A percentile compares a stretch with the other conserved stretches of the same genome.
phyloP scores from a whole-genome alignment of 306 rosid genomes.

The Bauhinia variegata region DNA sequence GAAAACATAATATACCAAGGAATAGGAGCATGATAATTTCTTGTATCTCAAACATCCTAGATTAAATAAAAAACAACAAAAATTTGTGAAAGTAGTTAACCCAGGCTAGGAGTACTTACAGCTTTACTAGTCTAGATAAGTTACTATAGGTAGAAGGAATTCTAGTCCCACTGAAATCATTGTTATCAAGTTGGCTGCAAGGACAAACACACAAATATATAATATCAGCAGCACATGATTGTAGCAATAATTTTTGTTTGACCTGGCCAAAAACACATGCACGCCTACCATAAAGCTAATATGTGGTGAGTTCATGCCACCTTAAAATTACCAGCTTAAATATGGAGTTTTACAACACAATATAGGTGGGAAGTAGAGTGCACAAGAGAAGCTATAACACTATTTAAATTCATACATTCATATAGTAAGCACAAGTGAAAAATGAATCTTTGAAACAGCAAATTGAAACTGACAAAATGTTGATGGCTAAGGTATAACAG shows the following conservation, averaged over 20 bases:
- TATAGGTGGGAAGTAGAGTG: not conserved
- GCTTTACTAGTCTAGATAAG: slow-evolving; percentile 39
- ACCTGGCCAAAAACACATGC: slow-evolving; percentile 20
- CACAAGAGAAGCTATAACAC: slow-evolving; percentile 18
- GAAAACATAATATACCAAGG: not conserved
- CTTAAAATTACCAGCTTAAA: not conserved
- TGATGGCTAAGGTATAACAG: not conserved
- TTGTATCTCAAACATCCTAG: slow-evolving; percentile 16
- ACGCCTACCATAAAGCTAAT: slow-evolving; percentile 4
- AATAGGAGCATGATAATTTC: slow-evolving; percentile 3
- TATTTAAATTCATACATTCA: slow-evolving; percentile 1
- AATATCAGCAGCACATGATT: not conserved
- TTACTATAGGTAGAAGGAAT: slow-evolving; percentile 51
- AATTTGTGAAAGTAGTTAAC: not conserved
- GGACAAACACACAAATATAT: slow-evolving; percentile 13
- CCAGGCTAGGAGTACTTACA: slow-evolving; percentile 43
- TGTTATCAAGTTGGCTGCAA: slow-evolving; percentile 61
- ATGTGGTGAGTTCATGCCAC: not conserved
- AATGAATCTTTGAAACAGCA: slow-evolving; percentile 4
- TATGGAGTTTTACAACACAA: not conserved
- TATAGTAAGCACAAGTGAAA: slow-evolving; percentile 1
- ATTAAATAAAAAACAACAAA: slow-evolving; percentile 21
- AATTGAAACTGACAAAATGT: not conserved
- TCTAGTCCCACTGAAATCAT: slow-evolving; percentile 47
- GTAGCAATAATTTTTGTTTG: slow-evolving; percentile 3